Evolutionary conservation across 1,284 basidiomycete genomes (phyloP).

Genomic region (Boletus smithii): DNA sequence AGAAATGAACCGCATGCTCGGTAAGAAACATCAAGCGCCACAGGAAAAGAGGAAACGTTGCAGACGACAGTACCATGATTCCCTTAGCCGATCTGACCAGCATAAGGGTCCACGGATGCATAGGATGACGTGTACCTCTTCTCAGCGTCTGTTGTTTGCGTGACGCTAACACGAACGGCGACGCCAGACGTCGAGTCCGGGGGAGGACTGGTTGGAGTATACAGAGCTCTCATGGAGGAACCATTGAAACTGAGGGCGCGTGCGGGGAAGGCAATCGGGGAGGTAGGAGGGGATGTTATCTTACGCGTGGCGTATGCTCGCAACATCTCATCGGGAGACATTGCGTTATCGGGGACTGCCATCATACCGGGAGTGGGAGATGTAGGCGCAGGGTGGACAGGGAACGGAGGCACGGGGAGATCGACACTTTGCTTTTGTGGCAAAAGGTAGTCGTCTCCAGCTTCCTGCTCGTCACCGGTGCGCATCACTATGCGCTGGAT

Average conservation of each 20-base stretch:
- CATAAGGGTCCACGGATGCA: slow-evolving; percentile 27
- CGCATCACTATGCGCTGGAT: slow-evolving; percentile 56
- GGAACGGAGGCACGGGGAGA: slow-evolving; percentile 33
- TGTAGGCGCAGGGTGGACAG: slow-evolving; percentile 34
- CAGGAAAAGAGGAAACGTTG: background rate
- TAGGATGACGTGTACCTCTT: slow-evolving; percentile 29
- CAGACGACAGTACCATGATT: background rate
- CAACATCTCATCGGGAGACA: slow-evolving; percentile 72
- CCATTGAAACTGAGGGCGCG: slow-evolving; percentile 25
- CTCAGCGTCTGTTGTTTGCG: slow-evolving; percentile 14
- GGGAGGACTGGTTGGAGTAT: slow-evolving; percentile 22
- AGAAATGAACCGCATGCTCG: slow-evolving; percentile 3
- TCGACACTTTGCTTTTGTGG: slow-evolving; percentile 26
- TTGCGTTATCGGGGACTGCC: slow-evolving; percentile 46
- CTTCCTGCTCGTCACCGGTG: slow-evolving; percentile 37
- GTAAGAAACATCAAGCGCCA: background rate
- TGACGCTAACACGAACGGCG: slow-evolving; percentile 11
- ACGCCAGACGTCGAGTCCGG: slow-evolving; percentile 10
- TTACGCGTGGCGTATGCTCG: slow-evolving; percentile 67
- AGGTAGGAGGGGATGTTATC: slow-evolving; percentile 35
- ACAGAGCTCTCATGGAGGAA: slow-evolving; percentile 32
- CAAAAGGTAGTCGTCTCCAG: slow-evolving; percentile 44
- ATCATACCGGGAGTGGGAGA: slow-evolving; percentile 43
- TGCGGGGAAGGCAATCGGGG: slow-evolving; percentile 32
- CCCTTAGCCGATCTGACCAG: slow-evolving; percentile 7